A percentile compares a stretch with the other conserved stretches of the same genome.
phyloP scores from a whole-genome alignment of 345 rosid genomes.

The Citrus glauca region DNA sequence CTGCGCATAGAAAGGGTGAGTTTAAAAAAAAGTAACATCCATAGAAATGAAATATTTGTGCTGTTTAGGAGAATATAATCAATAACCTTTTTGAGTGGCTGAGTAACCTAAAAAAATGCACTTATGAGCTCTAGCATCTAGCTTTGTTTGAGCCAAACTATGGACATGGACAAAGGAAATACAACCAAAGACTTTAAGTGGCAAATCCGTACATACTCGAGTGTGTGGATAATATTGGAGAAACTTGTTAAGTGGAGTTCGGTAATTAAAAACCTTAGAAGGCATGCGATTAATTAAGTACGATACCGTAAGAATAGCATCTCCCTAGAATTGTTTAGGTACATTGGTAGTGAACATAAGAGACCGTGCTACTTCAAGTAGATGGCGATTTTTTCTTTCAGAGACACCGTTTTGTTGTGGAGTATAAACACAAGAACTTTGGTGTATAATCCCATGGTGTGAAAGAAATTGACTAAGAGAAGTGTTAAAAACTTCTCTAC shows the following conservation, averaged over 20 bases:
- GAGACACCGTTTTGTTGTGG: not conserved
- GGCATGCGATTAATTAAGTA: not conserved
- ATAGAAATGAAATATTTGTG: not conserved
- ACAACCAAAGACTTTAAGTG: not conserved
- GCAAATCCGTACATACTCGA: accelerated
- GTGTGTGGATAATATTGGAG: not conserved
- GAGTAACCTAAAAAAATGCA: not conserved
- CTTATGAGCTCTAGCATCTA: not conserved
- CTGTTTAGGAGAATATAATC: not conserved
- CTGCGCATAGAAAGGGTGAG: not conserved
- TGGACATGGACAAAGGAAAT: not conserved
- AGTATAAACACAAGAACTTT: not conserved
- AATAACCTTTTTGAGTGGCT: not conserved
- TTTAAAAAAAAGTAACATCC: not conserved
- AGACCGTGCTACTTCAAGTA: not conserved
- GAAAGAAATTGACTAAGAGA: not conserved
- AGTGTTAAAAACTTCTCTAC: too few species aligned
- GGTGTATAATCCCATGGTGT: not conserved
- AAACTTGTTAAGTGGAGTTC: not conserved
- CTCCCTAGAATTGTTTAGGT: not conserved
- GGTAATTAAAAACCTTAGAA: not conserved
- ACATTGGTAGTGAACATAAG: not conserved
- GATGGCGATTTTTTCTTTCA: not conserved
- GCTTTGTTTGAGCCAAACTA: too few species aligned
- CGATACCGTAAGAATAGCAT: not conserved